Percentiles rank a stretch among this genome's conserved stretches.
These are phyloP conservation scores for Phanerodontia chrysosporium DNA, from an alignment of 768 basidiomycete genomes.

Conservation along the genomic window DNA sequence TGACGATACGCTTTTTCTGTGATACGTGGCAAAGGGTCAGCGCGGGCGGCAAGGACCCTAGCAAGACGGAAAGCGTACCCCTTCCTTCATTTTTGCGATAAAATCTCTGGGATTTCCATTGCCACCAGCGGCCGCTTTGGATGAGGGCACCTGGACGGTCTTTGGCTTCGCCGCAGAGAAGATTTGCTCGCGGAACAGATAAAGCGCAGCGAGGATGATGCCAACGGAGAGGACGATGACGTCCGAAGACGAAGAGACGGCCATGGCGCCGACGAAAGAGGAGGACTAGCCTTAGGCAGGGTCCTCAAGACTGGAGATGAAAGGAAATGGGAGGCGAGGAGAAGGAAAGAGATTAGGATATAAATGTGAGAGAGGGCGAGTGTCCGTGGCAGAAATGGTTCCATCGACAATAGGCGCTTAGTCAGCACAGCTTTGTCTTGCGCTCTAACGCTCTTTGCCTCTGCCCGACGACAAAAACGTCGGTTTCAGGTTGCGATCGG, in stretches of 20 bases:
- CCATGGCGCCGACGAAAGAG: constrained; percentile 36
- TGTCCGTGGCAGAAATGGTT: constrained; percentile 1
- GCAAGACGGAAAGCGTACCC: constrained; percentile 46
- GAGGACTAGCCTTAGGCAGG: constrained; percentile 2
- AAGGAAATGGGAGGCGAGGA: constrained; percentile 9
- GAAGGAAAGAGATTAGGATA: constrained; percentile 6
- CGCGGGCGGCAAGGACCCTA: neutral
- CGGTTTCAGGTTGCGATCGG: neutral
- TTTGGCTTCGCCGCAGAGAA: constrained; percentile 68
- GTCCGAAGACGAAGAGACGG: constrained; percentile 66
- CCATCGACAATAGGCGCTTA: constrained; percentile 4
- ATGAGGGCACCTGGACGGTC: constrained; percentile 38
- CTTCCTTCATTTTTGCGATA: constrained; percentile 89
- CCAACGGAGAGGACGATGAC: constrained; percentile 68
- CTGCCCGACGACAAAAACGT: neutral
- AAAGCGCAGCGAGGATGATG: constrained; percentile 68
- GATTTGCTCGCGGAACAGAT: constrained; percentile 81
- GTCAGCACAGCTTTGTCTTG: constrained; percentile 4
- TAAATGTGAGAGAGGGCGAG: neutral
- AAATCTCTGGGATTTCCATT: constrained; percentile 93
- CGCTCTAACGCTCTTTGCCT: neutral
- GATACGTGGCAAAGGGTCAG: constrained; percentile 4
- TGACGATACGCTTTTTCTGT: constrained; percentile 94
- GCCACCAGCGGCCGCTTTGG: constrained; percentile 43
- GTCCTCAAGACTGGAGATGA: constrained; percentile 7